Evolutionary conservation across 2,329 filamentous ascomycete species (phyloP).

Genomic region (Plectosphaerella cucumerina): DNA sequence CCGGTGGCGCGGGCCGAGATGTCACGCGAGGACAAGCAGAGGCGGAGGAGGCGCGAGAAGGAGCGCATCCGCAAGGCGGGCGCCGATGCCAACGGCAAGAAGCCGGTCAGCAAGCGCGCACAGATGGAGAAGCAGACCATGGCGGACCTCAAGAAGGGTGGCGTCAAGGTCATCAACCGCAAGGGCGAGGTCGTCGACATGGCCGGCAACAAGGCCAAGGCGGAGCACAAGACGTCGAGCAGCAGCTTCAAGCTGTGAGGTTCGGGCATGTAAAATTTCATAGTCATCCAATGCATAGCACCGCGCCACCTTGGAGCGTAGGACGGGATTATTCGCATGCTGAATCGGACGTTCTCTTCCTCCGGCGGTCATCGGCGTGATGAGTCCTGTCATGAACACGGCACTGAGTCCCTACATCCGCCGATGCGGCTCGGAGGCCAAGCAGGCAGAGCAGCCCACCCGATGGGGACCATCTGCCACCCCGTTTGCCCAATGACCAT

Average conservation of each 20-base stretch:
- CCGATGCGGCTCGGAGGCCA: no score
- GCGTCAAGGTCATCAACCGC: conserved; percentile 87
- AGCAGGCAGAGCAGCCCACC: no score
- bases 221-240: conserved; percentile 44
- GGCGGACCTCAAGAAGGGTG: conserved; percentile 72
- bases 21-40: conserved; percentile 77
- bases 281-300: background rate
- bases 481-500: background rate
- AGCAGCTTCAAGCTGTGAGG: conserved; percentile 58
- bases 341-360: no score
- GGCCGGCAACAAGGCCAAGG: conserved; percentile 70
- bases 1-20: conserved; percentile 82
- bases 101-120: conserved; percentile 53
- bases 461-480: background rate
- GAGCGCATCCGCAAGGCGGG: conserved; percentile 72
- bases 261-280: background rate
- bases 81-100: conserved; percentile 35
- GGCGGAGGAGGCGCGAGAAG: conserved; percentile 76
- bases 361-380: no score
- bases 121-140: conserved; percentile 46
- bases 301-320: no score
- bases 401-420: no score
- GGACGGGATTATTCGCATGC: no score
- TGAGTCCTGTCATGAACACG: no score
- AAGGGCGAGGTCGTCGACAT: conserved; percentile 80